A percentile compares a stretch with the other conserved stretches of the same genome.
These are phyloP conservation scores for Eucalyptus sp. DNA, from an alignment of 345 rosid genomes.

Conservation along the genomic window DNA sequence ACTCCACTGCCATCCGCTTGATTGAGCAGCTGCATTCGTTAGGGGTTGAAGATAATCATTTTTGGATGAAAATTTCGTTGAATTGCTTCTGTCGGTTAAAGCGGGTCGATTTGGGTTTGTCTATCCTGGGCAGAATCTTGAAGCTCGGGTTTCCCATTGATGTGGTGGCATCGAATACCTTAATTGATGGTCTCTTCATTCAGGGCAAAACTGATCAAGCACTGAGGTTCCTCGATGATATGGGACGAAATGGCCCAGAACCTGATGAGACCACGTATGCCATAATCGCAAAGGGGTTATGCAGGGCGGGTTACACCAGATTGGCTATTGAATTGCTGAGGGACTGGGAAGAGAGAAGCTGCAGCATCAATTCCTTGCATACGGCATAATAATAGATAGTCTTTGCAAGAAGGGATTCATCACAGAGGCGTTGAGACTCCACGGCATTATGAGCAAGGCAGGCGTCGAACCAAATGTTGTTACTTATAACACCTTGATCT, in stretches of 20 bases:
- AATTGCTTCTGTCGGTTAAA: background rate
- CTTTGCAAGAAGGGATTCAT: background rate
- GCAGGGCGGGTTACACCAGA: background rate
- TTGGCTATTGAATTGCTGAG: background rate
- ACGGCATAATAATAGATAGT: accelerated
- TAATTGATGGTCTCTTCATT: background rate
- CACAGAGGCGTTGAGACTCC: accelerated
- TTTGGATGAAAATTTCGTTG: accelerated
- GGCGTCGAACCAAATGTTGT: accelerated
- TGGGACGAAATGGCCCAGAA: background rate
- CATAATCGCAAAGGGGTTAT: background rate
- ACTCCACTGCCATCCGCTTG: background rate
- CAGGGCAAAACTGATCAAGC: background rate
- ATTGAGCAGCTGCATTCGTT: background rate
- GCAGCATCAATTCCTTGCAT: accelerated
- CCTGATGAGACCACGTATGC: background rate
- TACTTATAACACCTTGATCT: background rate
- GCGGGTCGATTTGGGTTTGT: background rate
- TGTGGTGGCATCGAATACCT: background rate
- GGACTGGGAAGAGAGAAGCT: background rate
- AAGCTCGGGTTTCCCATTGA: background rate
- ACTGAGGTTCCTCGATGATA: background rate
- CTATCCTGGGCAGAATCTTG: background rate
- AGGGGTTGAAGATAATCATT: background rate
- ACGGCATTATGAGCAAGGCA: accelerated